Conservation (phyloP, 2,329 filamentous ascomycete species). For the Dothidotthia symphoricarpi region DNA sequence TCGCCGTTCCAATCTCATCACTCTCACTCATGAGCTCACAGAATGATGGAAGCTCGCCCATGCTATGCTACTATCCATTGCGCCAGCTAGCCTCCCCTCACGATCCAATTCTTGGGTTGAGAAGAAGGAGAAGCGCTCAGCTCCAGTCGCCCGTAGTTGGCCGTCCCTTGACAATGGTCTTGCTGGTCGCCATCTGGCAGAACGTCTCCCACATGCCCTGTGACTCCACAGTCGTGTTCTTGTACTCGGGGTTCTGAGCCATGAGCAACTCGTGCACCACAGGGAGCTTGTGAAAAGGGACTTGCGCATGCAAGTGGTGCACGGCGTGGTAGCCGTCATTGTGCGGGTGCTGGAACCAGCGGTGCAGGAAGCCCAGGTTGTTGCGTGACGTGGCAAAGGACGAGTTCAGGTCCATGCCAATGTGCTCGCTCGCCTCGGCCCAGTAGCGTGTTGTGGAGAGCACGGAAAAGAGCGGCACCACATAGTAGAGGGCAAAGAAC, state of each 20-base stretch:
- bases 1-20: slow-evolving; percentile 1
- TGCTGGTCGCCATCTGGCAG: not conserved
- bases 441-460: slow-evolving; percentile 1
- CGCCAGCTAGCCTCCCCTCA: not conserved
- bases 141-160: not conserved
- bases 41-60: slow-evolving; percentile 1
- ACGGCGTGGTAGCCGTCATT: slow-evolving; percentile 1
- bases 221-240: slow-evolving; percentile 1
- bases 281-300: slow-evolving; percentile 1
- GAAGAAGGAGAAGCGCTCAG: not conserved
- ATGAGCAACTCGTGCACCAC: slow-evolving; percentile 1
- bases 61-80: not conserved
- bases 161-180: slow-evolving; percentile 1
- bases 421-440: not conserved
- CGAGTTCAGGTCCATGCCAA: slow-evolving; percentile 1
- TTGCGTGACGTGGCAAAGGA: slow-evolving; percentile 1
- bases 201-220: slow-evolving; percentile 1
- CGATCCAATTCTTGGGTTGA: not conserved
- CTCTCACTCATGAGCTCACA: slow-evolving; percentile 1
- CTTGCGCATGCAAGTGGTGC: slow-evolving; percentile 1
- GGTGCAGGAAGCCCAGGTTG: slow-evolving; percentile 1
- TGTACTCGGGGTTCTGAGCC: not conserved
- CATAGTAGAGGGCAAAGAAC: slow-evolving; percentile 1
- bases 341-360: slow-evolving; percentile 1
- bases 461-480: not conserved